Base-by-base conservation (phyloP, 2,329 filamentous ascomycete species). In the Ceratocystis colombiana region DNA sequence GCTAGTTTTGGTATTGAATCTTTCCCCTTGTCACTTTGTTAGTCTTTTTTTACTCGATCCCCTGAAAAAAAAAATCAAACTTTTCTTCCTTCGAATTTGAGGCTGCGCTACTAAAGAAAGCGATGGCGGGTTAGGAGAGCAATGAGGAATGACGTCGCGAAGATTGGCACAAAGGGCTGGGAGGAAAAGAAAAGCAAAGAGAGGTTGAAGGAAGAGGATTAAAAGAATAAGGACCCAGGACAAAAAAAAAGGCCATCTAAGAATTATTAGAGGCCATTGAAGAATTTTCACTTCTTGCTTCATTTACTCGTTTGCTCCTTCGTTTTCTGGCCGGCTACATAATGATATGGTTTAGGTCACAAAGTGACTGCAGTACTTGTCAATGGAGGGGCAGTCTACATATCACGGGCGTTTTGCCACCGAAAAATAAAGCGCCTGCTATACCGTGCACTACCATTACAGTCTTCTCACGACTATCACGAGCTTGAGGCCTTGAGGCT, bases 201-300 rank as follows among this genome's bases (percentile, higher is more conserved):
- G n/a, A 61, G 57, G 25, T 2, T 17, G 20, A 37, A 61, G 12
- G 12, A 8, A 20, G 33, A 37, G 20, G 45, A 5, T 7, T 22
- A 28, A 50, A 7, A 64, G 25, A 28, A 63, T 5, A 28, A 15
- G 4, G 22, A n/a, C 33, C 2, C 7, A 33, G 33, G 20, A 12
- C 22, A 45, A 41, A 15, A 15, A 20, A 25, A 45, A n/a, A 62
- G n/a, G 33, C 10, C 37, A 41, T 41, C 37, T 33, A 2, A 5
- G 6, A 45, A 33, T 25, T 53, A 17, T 5, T 22, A 25, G 22
- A 62, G 1, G 17, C 30, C 33, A 6, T 17, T 45, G 33, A 30
- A 45, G 50, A 44, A n/a, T 30, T 46, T 64, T 64, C 44, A 33
- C 25, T 64, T 62, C 41, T 41, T 25, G 37, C 41, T 62, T 22